Conservation (phyloP, 2,329 filamentous ascomycete species). For the Pestalotiopsis fici region DNA sequence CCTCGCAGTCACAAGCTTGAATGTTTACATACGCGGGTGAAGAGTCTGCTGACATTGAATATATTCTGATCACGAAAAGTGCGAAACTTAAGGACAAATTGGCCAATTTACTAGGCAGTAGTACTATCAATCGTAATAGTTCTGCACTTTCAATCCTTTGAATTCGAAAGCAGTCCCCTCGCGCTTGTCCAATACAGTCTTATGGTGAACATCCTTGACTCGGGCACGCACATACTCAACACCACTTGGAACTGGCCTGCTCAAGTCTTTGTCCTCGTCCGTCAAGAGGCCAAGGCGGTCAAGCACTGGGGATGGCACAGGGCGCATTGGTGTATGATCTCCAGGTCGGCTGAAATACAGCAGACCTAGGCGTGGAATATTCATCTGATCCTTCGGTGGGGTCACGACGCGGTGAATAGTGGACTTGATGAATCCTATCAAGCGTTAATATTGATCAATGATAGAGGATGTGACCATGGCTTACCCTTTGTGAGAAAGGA, state of each 20-base stretch:
- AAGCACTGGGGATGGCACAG: slow-evolving; percentile 35
- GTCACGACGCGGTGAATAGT: slow-evolving; percentile 26
- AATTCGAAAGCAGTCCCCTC: slow-evolving; percentile 45
- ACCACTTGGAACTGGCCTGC: slow-evolving; percentile 34
- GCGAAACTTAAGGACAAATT: background rate
- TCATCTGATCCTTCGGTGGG: slow-evolving; percentile 25
- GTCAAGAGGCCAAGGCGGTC: slow-evolving; percentile 37
- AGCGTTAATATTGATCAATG: slow-evolving; percentile 15
- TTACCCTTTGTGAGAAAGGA: slow-evolving; percentile 38
- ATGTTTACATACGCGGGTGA: too few relatives aligned
- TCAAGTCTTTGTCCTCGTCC: slow-evolving; percentile 38
- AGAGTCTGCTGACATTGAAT: too few relatives aligned
- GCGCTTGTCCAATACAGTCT: slow-evolving; percentile 41
- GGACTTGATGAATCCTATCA: slow-evolving; percentile 25
- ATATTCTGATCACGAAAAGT: too few relatives aligned
- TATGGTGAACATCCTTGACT: slow-evolving; percentile 47
- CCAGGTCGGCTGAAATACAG: slow-evolving; percentile 28
- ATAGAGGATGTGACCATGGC: slow-evolving; percentile 35
- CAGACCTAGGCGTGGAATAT: slow-evolving; percentile 20
- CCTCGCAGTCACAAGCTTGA: background rate
- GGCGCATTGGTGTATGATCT: slow-evolving; percentile 28
- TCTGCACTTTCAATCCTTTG: slow-evolving; percentile 28
- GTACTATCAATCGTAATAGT: slow-evolving; percentile 18
- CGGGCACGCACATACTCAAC: slow-evolving; percentile 47
- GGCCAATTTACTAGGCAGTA: background rate